Evolutionary conservation across 192 early-diverging fungal genomes (phyloP).

Genomic region (Backusella morwellensis): DNA sequence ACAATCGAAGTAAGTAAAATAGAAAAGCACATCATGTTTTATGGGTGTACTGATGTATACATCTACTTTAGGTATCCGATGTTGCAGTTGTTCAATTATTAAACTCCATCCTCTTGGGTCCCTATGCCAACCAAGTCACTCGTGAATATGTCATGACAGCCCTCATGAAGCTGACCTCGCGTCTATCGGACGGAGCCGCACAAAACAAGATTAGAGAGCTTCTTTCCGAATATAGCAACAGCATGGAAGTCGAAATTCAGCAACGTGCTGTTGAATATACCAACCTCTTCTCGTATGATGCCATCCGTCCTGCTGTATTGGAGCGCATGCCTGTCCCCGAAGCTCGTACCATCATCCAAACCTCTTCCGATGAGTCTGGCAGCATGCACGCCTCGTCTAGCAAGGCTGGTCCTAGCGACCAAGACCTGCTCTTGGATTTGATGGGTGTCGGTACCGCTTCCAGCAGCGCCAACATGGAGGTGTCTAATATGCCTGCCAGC

Average conservation of each 20-base stretch:
- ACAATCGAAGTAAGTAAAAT: conserved; percentile 38
- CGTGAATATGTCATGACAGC: conserved; percentile 86
- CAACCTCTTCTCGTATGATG: conserved; percentile 73
- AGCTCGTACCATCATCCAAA: conserved; percentile 37
- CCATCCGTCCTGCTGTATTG: conserved; percentile 74
- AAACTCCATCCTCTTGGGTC: conserved; percentile 72
- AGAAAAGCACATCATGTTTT: too few relatives aligned
- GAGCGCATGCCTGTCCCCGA: conserved; percentile 94
- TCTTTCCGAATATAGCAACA: conserved; percentile 59
- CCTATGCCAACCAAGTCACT: conserved; percentile 74
- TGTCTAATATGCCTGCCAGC: conserved; percentile 29
- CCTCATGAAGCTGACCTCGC: conserved; percentile 83
- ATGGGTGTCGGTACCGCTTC: conserved; percentile 61
- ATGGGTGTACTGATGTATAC: too few relatives aligned
- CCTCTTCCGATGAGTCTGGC: conserved; percentile 14
- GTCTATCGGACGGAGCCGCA: conserved; percentile 60
- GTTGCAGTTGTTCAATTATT: conserved; percentile 73
- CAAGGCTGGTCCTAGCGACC: conserved; percentile 46
- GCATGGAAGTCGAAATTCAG: conserved; percentile 91
- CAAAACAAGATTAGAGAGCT: conserved; percentile 54
- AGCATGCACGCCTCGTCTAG: background rate
- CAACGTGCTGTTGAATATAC: conserved; percentile 91
- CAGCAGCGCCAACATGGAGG: background rate
- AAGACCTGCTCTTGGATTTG: conserved; percentile 65
- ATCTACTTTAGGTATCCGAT: conserved; percentile 53